A percentile compares a stretch with the other conserved stretches of the same genome.
Evolutionary conservation across 371 early-diverging fungal species (phyloP).

Genomic region (Mortierella sp.): DNA sequence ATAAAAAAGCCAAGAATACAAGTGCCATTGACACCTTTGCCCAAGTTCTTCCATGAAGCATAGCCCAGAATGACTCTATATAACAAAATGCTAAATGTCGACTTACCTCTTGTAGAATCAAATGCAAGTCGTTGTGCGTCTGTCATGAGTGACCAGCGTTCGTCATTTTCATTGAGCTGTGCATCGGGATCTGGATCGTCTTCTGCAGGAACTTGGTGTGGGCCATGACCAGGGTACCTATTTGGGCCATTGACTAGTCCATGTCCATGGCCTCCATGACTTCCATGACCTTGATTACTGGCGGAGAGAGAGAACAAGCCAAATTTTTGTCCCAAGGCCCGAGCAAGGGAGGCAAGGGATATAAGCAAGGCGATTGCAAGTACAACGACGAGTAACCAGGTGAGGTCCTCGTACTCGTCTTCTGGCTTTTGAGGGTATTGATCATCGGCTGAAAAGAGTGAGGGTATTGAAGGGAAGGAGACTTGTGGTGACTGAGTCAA

Average conservation of each 20-base stretch:
- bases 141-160: slow-evolving; percentile 35
- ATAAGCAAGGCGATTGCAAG: slow-evolving; percentile 27
- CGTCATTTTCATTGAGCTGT: slow-evolving; percentile 33
- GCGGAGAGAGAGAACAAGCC: slow-evolving; percentile 20
- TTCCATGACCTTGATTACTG: slow-evolving; percentile 9
- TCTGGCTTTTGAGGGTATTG: slow-evolving; percentile 1
- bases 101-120: slow-evolving; percentile 38
- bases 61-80: not conserved
- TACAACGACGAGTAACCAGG: slow-evolving; percentile 31
- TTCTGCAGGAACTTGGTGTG: slow-evolving; percentile 38
- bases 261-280: slow-evolving; percentile 10
- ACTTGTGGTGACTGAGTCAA: not conserved
- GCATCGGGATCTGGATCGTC: slow-evolving; percentile 38
- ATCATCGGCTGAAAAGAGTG: slow-evolving; percentile 13
- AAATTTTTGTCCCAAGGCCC: slow-evolving; percentile 37
- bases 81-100: too few relatives aligned
- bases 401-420: slow-evolving; percentile 30
- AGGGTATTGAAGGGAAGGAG: slow-evolving; percentile 8
- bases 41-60: too few relatives aligned
- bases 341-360: slow-evolving; percentile 30
- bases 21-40: too few relatives aligned
- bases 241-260: slow-evolving; percentile 10
- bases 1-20: too few relatives aligned
- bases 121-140: slow-evolving; percentile 48
- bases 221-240: slow-evolving; percentile 32